Evolutionary conservation across 768 basidiomycete genomes (phyloP).

Genomic region (Boletellus emodensis): DNA sequence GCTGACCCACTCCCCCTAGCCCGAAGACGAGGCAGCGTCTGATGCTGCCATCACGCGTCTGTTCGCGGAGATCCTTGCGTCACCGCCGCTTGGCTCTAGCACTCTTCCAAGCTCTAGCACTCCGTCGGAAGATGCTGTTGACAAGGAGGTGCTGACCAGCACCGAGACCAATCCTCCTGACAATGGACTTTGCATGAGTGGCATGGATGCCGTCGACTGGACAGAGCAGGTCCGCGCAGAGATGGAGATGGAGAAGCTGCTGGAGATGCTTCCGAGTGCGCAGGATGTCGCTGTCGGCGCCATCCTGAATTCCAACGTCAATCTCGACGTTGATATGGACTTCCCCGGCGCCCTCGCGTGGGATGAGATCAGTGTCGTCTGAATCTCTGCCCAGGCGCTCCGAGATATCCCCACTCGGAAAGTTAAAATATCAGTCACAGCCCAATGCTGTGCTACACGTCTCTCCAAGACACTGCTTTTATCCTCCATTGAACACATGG

Average conservation of each 20-base stretch:
- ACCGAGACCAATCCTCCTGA: constrained; percentile 6
- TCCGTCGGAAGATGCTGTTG: constrained; percentile 30
- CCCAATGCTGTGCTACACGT: not conserved
- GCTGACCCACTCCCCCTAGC: constrained; percentile 22
- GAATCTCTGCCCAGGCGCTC: constrained; percentile 10
- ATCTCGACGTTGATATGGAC: constrained; percentile 26
- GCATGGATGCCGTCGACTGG: constrained; percentile 25
- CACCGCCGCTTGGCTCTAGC: constrained; percentile 31
- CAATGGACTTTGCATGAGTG: constrained; percentile 15
- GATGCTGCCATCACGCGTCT: constrained; percentile 31
- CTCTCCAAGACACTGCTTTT: constrained; percentile 9
- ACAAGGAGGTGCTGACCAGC: constrained; percentile 25
- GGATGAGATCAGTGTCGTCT: constrained; percentile 29
- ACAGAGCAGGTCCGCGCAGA: constrained; percentile 33
- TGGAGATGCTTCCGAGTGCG: constrained; percentile 48
- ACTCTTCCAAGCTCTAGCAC: constrained; percentile 30
- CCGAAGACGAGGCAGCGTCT: constrained; percentile 54
- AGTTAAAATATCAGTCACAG: constrained; percentile 14
- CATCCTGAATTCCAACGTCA: constrained; percentile 15
- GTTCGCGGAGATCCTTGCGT: constrained; percentile 34
- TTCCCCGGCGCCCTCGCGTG: constrained; percentile 25
- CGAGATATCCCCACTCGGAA: constrained; percentile 10
- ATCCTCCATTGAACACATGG: constrained; percentile 15
- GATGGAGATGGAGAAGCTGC: constrained; percentile 57
- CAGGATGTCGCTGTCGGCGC: constrained; percentile 27